Base-by-base conservation (phyloP, 2,329 filamentous ascomycete genomes). In the Curvularia sp. region DNA sequence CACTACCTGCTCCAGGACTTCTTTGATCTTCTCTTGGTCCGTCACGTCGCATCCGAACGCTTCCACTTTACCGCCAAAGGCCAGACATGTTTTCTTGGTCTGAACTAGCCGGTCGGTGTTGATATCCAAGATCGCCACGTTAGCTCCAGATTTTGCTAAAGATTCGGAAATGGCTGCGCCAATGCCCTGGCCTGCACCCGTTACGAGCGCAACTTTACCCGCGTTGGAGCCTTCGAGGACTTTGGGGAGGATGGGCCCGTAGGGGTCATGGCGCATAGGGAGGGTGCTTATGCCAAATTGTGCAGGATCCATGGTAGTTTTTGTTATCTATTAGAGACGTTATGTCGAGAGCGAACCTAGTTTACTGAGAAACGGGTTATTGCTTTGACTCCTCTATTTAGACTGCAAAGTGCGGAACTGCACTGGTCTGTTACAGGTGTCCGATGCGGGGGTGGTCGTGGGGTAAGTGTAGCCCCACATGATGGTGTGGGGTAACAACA, bases 131-230 rank as follows among this genome's bases (percentile, higher is more conserved):
- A 74, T 66, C 2, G 71, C 71, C 7, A 74, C 34, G 36, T 55
- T 56, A 8, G 71, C 71, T 3, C 70, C 71, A 1, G 70, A 73
- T 48, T 65, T 63, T 0, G 69, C 68, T 10, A 74, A 63, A 1
- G 69, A 58, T 50, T 70, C 62, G 13, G 69, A 57, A 30, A 73
- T 73, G 8, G 69, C 70, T 13, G 68, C 68, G 9, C 71, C 71
- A 25, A 74, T 74, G 15, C 71, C 70, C 48, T 64, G 64, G 5
- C 59, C 69, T 12, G 70, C 69, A 10, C 71, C 71, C 15, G 71
- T 74, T 9, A 74, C 47, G 3, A 74, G 45, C 3, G 70, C 70
- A 8, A 71, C 57, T 60, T 71, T 74, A 8, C 65, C 64, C 5
- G 46, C 10, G 49, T 72, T 74, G 10, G 61, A 49, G 9, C 52